Evolutionary conservation across 2,329 filamentous ascomycete species (phyloP), one percentile per base, ranked within the genome.

Genomic region (Ceratocystis harringtonii): DNA sequence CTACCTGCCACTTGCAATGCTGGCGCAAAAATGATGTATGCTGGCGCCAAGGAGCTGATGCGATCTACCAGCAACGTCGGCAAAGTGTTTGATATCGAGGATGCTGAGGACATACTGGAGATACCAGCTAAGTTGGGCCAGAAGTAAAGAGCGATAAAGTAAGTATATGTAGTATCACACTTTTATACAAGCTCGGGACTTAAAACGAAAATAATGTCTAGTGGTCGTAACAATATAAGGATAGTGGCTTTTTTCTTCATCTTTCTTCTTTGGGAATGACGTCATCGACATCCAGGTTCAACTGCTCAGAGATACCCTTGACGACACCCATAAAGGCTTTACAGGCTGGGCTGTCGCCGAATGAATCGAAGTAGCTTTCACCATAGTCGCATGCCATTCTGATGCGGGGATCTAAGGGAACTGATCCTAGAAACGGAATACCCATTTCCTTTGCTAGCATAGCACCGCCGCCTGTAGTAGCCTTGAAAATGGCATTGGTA

Each of bases 371-470:
- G 76, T 95, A 99, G 75, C 91, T 96, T 82, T 99, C 94, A 4
- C 95, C 94, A 75, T 89, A 96, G 75, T 99, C 94, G 72, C 92
- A 96, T 2, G 92, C 88, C 89, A 96, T 95, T 7, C 94, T 89
- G 70, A 99, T 96, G 68, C 92, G 80, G 2, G 94, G 92, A 72
- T 99, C 94, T 63, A 99, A 77, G 45, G 94, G 94, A 12, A 99
- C 92, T 12, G 88, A 83, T 0, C 94, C 94, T 30, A 99, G 75
- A 73, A 95, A 99, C 0, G 89, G 89, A 15, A 99, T 88, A 1
- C 82, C 83, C 81, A 92, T 90, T 74, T 97, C 92, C 73, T 87
- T 80, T 1, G 94, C 92, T 69, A 99, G 75, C 52, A 83, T 84
- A 65, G 81, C 80, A 1, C 89, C 94, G 22, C 95, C 94, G 7